phyloP scores from a whole-genome alignment of 176 grass and related monocot species.

The Stipa capillata region DNA sequence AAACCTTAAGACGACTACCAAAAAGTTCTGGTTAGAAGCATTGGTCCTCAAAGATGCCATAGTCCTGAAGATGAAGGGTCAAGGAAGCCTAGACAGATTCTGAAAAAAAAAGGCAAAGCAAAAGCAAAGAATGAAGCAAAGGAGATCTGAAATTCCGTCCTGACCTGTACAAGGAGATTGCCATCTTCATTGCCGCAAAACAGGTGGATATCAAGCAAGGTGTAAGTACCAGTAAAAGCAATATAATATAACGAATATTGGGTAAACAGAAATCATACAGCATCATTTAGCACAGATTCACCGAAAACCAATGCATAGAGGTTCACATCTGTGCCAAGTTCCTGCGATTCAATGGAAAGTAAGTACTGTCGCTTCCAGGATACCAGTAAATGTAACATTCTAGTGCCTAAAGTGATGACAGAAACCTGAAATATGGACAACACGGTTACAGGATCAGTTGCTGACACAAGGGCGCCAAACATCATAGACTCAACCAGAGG shows the following conservation, averaged over 20 bases:
- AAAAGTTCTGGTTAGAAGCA: constrained; percentile 43
- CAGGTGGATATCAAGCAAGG: constrained; percentile 14
- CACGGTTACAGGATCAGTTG: constrained; percentile 96
- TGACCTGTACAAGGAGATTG: constrained; percentile 94
- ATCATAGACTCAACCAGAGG: constrained; percentile 88
- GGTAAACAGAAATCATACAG: constrained; percentile 43
- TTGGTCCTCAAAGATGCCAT: constrained; percentile 45
- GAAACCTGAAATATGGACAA: constrained; percentile 95
- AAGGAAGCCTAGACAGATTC: not conserved
- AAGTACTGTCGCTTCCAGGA: not conserved
- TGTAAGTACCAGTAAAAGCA: constrained; percentile 16
- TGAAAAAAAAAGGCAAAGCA: no score
- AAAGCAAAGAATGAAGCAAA: not conserved
- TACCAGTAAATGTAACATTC: not conserved
- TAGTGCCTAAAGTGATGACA: not conserved
- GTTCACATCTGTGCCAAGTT: constrained; percentile 80
- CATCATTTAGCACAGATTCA: constrained; percentile 89
- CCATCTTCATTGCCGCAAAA: constrained; percentile 51
- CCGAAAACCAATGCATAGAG: constrained; percentile 93
- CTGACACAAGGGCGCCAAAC: constrained; percentile 97
- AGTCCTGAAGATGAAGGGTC: constrained; percentile 32
- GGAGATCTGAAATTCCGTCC: not conserved
- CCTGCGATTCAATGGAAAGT: constrained; percentile 41
- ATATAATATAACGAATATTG: not conserved
- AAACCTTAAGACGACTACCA: constrained; percentile 34